Evolutionary conservation across 352 stramenopile species (phyloP), one percentile per base, ranked within the genome.

Genomic region (Pythium rhizo-oryzae): DNA sequence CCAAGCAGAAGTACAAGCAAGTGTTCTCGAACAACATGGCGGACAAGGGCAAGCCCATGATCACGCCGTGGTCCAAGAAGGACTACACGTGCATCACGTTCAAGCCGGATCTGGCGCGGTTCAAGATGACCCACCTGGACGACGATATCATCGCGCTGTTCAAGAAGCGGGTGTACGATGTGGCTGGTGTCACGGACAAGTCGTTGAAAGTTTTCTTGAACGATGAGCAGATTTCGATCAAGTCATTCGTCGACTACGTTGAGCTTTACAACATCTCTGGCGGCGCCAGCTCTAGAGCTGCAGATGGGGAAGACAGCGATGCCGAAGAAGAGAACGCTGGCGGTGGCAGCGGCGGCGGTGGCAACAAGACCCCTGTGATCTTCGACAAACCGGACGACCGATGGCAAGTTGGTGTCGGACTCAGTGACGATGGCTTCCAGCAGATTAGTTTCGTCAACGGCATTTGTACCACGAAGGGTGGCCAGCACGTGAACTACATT

Each of bases 391-490:
- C 97, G 0, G 97, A 98, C 62, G 78, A 90, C 8, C 82, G 97
- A 21, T 99, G 97, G 97, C 93, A 99, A 71, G 82, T 99, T 55
- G 93, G 88, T 23, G 72, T 99, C 24, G 87, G 87, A 0, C 69
- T 98, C 25, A 98, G 95, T 50, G 92, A 99, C 50, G 90, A 92
- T 55, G 89, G 92, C 6, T 98, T 99, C 65, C 93, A 98, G 77
- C 96, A 97, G 71, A 87, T 99, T 35, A 99, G 95, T 59, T 99
- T 99, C 74, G 97, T 99, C 18, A 99, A 99, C 73, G 92, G 93
- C 37, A 99, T 99, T 79, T 97, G 92, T 55, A 99, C 97, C 3
- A 96, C 85, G 13, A 97, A 98, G 74, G 97, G 97, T 55, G 97
- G 97, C 8, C 95, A 98, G 57, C 97, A 99, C 72, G 97, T 99